These are phyloP conservation scores for Flagelloscypha sp. DNA, from an alignment of 768 basidiomycete species.

Conservation along the genomic window DNA sequence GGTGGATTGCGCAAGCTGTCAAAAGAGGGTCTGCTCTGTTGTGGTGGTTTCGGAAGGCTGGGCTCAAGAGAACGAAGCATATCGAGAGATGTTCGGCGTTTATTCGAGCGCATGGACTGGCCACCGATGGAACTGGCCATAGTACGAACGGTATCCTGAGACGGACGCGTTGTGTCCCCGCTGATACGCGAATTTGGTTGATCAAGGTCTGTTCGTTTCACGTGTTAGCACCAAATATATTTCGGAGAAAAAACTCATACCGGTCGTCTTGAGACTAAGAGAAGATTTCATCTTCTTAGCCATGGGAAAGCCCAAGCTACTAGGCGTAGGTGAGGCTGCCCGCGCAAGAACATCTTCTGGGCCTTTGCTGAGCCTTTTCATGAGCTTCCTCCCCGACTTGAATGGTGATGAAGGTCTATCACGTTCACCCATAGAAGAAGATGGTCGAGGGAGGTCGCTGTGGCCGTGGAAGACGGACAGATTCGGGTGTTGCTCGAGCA, in stretches of 20 bases:
- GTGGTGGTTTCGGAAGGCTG: slow-evolving; percentile 6
- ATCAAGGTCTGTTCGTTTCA: slow-evolving; percentile 6
- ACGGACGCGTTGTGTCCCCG: slow-evolving; percentile 4
- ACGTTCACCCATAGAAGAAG: no score
- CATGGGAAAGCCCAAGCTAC: slow-evolving; percentile 23
- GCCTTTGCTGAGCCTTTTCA: slow-evolving; percentile 35
- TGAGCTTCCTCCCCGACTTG: slow-evolving; percentile 32
- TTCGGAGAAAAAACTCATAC: no score
- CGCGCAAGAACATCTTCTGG: slow-evolving; percentile 26
- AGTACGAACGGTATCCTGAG: slow-evolving; percentile 2
- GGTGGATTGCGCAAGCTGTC: slow-evolving; percentile 21
- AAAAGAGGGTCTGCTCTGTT: slow-evolving; percentile 11
- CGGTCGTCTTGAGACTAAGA: slow-evolving; percentile 25
- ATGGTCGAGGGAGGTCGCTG: slow-evolving; percentile 20
- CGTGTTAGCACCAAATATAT: slow-evolving; percentile 11
- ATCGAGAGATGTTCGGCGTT: slow-evolving; percentile 33
- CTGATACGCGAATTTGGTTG: no score
- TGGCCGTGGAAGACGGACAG: slow-evolving; percentile 45
- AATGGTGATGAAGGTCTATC: slow-evolving; percentile 48
- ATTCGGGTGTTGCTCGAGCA: slow-evolving; percentile 56
- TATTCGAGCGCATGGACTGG: no score
- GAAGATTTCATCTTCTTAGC: slow-evolving; percentile 48
- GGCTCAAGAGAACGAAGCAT: slow-evolving; percentile 23
- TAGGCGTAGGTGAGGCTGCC: slow-evolving; percentile 28
- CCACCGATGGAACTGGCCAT: slow-evolving; percentile 8